phyloP scores from a whole-genome alignment of 176 grass and related monocot species.

The Musa beccarii region DNA sequence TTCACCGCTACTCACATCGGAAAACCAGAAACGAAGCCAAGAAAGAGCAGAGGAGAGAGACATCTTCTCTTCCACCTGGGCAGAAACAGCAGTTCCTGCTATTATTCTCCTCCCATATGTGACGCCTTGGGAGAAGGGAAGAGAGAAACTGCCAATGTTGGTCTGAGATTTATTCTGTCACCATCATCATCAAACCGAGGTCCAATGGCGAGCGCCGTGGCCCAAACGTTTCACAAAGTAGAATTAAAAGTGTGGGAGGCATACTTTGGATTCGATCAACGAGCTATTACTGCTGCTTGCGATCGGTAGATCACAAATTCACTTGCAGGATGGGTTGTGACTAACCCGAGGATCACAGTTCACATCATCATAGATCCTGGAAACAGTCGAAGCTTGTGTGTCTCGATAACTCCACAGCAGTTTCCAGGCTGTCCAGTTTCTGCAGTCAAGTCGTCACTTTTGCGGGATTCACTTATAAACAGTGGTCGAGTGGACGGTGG shows the following conservation, averaged over 20 bases:
- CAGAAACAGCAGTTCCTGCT: not conserved
- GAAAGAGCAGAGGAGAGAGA: conserved; percentile 12
- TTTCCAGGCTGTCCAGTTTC: too few species aligned
- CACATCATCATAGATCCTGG: too few species aligned
- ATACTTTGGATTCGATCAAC: too few species aligned
- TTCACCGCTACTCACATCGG: not conserved
- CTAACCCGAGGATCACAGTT: too few species aligned
- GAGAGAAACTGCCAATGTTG: not conserved
- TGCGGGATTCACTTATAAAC: too few species aligned
- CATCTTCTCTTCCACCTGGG: conserved; percentile 1
- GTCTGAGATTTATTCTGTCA: not conserved
- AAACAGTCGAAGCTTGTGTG: too few species aligned
- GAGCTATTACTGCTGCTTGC: too few species aligned
- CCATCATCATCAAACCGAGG: not conserved
- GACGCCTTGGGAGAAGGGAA: conserved; percentile 1
- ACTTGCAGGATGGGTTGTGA: too few species aligned
- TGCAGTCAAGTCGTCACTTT: too few species aligned
- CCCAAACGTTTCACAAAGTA: not conserved
- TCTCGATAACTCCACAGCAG: too few species aligned
- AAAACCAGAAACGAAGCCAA: not conserved
- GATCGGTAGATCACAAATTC: too few species aligned
- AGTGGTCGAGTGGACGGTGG: too few species aligned
- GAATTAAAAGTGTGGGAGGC: not conserved
- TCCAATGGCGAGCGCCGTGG: conserved; percentile 1
- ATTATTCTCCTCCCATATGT: not conserved